Evolutionary conservation across 2,329 filamentous ascomycete genomes (phyloP), one percentile per base, ranked within the genome.

Genomic region (Cladosporium sp.): DNA sequence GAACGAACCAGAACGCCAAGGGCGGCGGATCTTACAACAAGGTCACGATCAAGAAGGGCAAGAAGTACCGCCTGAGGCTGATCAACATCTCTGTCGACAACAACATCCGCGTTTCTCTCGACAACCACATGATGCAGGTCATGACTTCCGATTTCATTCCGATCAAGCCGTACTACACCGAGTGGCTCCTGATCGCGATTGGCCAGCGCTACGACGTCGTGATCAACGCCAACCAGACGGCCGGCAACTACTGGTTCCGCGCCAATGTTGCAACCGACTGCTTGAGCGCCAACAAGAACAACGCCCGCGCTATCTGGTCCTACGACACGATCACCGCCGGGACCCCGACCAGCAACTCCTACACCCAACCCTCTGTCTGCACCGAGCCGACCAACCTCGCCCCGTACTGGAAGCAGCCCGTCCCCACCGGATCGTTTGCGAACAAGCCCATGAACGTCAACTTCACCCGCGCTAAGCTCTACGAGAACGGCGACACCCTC

Each of bases 1-100:
- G 76, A 13, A 74, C 70, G 2, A 65, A 65, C 61, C 54, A 65
- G 58, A 56, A 67, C 54, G 37, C 63, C 66, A 60, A 65, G 49
- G 55, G 62, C 61, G 55, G 62, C 61, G 56, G 66, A n/a, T 54
- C 52, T 3, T 60, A 65, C 43, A 48, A 58, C 19, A 42, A 59
- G 16, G 71, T 72, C 22, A 63, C 68, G 11, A 62, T 67, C 58
- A 63, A 32, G 50, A 56, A 59, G 16, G 70, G 70, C 48, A 70
- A 72, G 59, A 72, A 67, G 56, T 70, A 77, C 57, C 63, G 69
- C 42, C 59, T 78, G 33, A 65, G 71, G 37, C 54, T 77, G 33
- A 68, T 78, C 61, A 79, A 78, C 61, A 68, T 68, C 11, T 71
- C 69, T 13, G 66, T 74, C 9, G 72, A 74, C 54, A 70, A 68